These are phyloP conservation scores for Bryum argenteum DNA, from an alignment of 225 moss, liverwort and hornwort species.

Conservation along the genomic window DNA sequence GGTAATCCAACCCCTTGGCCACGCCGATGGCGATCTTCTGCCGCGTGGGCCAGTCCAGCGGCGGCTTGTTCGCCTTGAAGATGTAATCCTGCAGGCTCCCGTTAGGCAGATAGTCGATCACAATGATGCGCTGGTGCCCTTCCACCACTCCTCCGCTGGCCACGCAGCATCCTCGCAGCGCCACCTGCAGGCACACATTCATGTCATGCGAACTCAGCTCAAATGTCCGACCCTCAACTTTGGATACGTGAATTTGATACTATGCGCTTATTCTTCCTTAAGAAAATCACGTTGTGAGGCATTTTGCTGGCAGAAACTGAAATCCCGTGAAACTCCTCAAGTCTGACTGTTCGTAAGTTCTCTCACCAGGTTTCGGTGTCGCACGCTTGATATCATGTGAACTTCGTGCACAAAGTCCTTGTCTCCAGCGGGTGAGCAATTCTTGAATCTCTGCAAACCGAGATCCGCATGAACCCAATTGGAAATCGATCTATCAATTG, in stretches of 20 bases:
- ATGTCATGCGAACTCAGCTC: background rate
- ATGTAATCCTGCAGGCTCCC: constrained; percentile 77
- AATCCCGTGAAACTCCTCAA: background rate
- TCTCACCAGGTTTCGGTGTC: constrained; percentile 68
- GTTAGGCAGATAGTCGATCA: constrained; percentile 72
- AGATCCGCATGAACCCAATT: constrained; percentile 1
- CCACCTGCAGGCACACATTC: constrained; percentile 30
- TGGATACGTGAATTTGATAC: background rate
- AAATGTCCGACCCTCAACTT: background rate
- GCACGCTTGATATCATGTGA: constrained; percentile 72
- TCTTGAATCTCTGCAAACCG: constrained; percentile 70
- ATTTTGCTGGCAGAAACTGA: background rate
- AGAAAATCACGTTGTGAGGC: background rate
- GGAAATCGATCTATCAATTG: background rate
- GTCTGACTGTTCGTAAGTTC: background rate
- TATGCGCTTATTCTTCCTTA: background rate
- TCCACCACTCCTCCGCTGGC: constrained; percentile 54
- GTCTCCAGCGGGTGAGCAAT: constrained; percentile 69
- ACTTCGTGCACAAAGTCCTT: constrained; percentile 82
- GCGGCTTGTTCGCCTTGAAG: constrained; percentile 39
- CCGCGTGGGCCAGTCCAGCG: constrained; percentile 69
- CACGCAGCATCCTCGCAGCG: constrained; percentile 75
- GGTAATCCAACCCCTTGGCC: constrained; percentile 74
- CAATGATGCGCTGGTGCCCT: constrained; percentile 80
- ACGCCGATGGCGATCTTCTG: constrained; percentile 61